Evolutionary conservation across 2,329 filamentous ascomycete species (phyloP).

Genomic region (Penicillium corylophilum): DNA sequence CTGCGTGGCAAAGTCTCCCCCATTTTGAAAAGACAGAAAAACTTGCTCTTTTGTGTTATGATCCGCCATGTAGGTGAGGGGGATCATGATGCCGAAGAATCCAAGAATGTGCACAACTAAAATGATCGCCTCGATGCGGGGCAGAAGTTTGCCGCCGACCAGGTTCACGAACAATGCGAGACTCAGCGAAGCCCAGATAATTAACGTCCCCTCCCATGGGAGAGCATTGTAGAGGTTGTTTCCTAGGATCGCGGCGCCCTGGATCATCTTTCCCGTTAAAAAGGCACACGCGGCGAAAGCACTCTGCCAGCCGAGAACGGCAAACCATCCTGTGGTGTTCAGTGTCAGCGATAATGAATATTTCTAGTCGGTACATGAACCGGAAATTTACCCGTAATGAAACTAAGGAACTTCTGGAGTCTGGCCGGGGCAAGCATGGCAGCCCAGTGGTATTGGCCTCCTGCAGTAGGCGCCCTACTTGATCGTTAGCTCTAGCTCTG

Average conservation of each 20-base stretch:
- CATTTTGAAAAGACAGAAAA: conserved; percentile 50
- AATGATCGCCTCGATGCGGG: conserved; percentile 49
- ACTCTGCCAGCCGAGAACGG: conserved; percentile 44
- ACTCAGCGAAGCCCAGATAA: conserved; percentile 45
- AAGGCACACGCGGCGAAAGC: conserved; percentile 38
- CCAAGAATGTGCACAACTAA: conserved; percentile 52
- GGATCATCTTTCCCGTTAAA: conserved; percentile 33
- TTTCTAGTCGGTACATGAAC: background rate
- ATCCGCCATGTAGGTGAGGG: conserved; percentile 44
- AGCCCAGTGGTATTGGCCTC: conserved; percentile 42
- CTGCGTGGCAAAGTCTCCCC: conserved; percentile 45
- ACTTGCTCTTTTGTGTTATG: conserved; percentile 44
- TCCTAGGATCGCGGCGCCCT: conserved; percentile 40
- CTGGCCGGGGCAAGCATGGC: conserved; percentile 38
- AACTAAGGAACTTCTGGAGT: conserved; percentile 38
- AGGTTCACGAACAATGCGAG: conserved; percentile 45
- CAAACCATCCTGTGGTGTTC: conserved; percentile 29
- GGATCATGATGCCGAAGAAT: conserved; percentile 53
- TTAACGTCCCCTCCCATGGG: conserved; percentile 51
- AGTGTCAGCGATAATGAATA: background rate
- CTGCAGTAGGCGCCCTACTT: conserved; percentile 29
- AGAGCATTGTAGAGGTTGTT: conserved; percentile 36
- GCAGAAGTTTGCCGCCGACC: conserved; percentile 43
- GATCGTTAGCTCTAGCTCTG: background rate
- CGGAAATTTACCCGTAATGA: conserved; percentile 24